These are phyloP conservation scores for Kwoniella botswanensis DNA, from an alignment of 768 basidiomycete genomes.

Conservation along the genomic window DNA sequence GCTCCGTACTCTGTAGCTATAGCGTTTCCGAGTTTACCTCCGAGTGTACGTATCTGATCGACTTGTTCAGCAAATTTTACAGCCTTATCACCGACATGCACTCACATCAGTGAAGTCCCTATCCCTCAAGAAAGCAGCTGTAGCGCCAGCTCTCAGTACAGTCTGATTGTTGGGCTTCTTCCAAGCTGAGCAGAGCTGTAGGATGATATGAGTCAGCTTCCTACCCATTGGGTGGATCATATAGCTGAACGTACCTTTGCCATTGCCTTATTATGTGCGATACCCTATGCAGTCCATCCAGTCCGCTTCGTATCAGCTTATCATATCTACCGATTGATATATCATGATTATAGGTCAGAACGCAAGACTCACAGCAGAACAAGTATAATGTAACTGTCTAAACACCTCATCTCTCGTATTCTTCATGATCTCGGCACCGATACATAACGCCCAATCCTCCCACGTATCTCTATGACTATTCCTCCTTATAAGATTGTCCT, in stretches of 20 bases:
- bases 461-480: conserved; percentile 64
- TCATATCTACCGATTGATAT: too few species aligned
- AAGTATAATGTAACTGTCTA: conserved; percentile 82
- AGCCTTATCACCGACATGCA: too few species aligned
- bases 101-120: conserved; percentile 84
- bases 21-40: conserved; percentile 89
- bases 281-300: conserved; percentile 65
- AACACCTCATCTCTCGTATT: conserved; percentile 72
- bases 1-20: conserved; percentile 87
- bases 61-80: not conserved
- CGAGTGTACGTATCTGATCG: conserved; percentile 83
- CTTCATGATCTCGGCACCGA: conserved; percentile 86
- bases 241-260: conserved; percentile 70
- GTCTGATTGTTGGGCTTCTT: conserved; percentile 88
- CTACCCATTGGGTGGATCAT: not conserved
- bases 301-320: not conserved
- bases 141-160: conserved; percentile 79
- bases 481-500: not conserved
- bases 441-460: conserved; percentile 89
- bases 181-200: conserved; percentile 83
- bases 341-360: conserved; percentile 1
- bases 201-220: conserved; percentile 3
- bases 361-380: conserved; percentile 72
- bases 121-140: conserved; percentile 80
- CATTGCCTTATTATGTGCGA: conserved; percentile 90